Conservation (phyloP, 2,329 filamentous ascomycete species). For the Sphaerulina populicola region DNA sequence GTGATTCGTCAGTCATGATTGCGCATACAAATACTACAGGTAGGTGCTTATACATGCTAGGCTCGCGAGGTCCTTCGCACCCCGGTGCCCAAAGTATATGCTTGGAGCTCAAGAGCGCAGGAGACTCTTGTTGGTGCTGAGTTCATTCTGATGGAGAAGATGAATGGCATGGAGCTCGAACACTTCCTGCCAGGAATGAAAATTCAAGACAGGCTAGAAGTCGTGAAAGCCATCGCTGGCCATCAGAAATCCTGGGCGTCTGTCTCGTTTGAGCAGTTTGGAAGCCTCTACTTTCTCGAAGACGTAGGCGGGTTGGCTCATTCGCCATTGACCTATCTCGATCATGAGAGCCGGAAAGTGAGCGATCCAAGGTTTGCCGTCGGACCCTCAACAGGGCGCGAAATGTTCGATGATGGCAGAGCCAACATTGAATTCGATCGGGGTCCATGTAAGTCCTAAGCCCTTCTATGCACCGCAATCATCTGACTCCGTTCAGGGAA, state of each 20-base stretch:
- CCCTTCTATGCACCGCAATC: too few relatives aligned
- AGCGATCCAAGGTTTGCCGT: not conserved
- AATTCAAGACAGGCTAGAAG: not conserved
- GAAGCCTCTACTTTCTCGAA: conserved; percentile 31
- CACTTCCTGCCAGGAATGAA: conserved; percentile 28
- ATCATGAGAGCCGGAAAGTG: not conserved
- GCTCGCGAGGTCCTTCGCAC: conserved; percentile 17
- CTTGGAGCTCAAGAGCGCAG: conserved; percentile 21
- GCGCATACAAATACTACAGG: too few relatives aligned
- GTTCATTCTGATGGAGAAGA: conserved; percentile 25
- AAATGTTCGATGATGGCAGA: conserved; percentile 27
- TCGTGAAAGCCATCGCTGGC: not conserved
- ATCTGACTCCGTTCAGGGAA: too few relatives aligned
- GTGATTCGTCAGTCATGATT: too few relatives aligned
- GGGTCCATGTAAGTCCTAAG: conserved; percentile 33
- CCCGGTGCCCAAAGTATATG: conserved; percentile 19
- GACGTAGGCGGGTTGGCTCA: conserved; percentile 10
- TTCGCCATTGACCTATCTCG: not conserved
- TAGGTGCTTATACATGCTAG: too few relatives aligned
- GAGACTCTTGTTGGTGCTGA: conserved; percentile 18
- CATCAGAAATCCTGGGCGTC: not conserved
- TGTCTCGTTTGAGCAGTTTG: conserved; percentile 23
- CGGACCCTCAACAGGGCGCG: too few relatives aligned
- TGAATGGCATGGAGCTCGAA: conserved; percentile 13
- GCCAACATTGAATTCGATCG: conserved; percentile 27